A percentile compares a stretch with the other conserved stretches of the same genome.
Evolutionary conservation across 2,329 filamentous ascomycete species (phyloP).

Genomic region (Bipolaris oryzae): DNA sequence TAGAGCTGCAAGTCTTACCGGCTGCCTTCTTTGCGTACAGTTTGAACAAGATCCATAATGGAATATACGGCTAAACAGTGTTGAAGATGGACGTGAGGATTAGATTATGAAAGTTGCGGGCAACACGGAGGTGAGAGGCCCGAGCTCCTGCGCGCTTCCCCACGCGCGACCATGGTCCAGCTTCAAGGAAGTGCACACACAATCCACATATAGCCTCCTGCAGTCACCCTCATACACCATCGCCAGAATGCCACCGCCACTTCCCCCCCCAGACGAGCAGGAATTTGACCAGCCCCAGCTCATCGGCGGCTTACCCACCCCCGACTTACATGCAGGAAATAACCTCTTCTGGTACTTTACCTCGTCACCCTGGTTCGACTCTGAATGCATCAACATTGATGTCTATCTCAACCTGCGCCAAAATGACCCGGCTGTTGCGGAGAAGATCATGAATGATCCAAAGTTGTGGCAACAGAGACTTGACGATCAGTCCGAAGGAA

Average conservation of each 20-base stretch:
- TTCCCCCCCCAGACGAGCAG: slow-evolving; percentile 42
- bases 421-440: slow-evolving; percentile 48
- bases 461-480: slow-evolving; percentile 62
- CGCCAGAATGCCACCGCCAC: slow-evolving; percentile 34
- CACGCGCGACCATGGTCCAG: neutral
- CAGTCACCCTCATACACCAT: slow-evolving; percentile 8
- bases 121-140: slow-evolving; percentile 32
- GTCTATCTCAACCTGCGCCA: slow-evolving; percentile 60
- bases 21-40: slow-evolving; percentile 85
- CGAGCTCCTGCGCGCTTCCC: slow-evolving; percentile 12
- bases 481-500: slow-evolving; percentile 57
- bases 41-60: slow-evolving; percentile 89
- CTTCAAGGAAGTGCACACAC: slow-evolving; percentile 1
- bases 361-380: slow-evolving; percentile 68
- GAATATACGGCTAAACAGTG: slow-evolving; percentile 14
- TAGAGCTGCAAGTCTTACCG: slow-evolving; percentile 57
- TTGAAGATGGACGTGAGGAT: neutral
- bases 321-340: slow-evolving; percentile 33
- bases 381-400: slow-evolving; percentile 63
- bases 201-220: slow-evolving; percentile 1
- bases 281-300: slow-evolving; percentile 35
- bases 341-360: slow-evolving; percentile 66
- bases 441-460: slow-evolving; percentile 60
- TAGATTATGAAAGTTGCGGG: slow-evolving; percentile 24
- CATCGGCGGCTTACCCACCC: slow-evolving; percentile 29